Base-by-base conservation (phyloP, 768 basidiomycete species). In the Pholiota molesta region DNA sequence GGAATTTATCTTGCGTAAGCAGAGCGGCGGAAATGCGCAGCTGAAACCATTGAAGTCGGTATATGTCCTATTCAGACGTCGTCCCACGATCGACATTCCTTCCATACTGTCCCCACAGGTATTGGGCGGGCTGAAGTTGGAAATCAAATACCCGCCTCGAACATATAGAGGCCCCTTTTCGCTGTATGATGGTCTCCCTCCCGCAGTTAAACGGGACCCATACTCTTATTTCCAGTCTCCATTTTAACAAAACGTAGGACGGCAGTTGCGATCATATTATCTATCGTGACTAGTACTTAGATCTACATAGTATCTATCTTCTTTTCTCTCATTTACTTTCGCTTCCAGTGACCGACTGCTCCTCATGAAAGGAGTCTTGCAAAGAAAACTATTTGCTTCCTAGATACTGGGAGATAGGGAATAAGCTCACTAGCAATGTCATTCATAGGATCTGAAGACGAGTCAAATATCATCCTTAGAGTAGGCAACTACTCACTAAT, bases 131-230 rank as follows among this genome's bases (percentile, higher is more conserved):
- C 47, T 58, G 7, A 28, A 44, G 14, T 47, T 58, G 11, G 47
- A 35, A 2, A 45, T 58, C 17, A 19, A 39, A 21, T 58, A 58
- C 23, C 57, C 57, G 9, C 57, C 57, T 58, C 57, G 47, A 21
- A 37, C 29, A 7, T 58, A 58, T 39, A 23, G 57, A 7, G 47
- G 45, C 23, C 57, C 57, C 1, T 58, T 58, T 39, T 58, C 57
- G 3, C 21, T 44, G 21, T 58, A 31, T 21, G 56, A 57, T 8
- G 56, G 56, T 11, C 17, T 45, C 14, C 42, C 56, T n/a, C 44
- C 19, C 7, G 13, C 29, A 3, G 10, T n/a, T 1, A 28, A 17
- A 14, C 8, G 29, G 5, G 56, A 57, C 13, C 44, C 56, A 0
- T 47, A 57, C 31, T n/a, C 17, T 21, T 57, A 57, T 21, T 19